These are phyloP conservation scores for Gleditsia sinensis DNA, from an alignment of 306 rosid species.

Conservation along the genomic window DNA sequence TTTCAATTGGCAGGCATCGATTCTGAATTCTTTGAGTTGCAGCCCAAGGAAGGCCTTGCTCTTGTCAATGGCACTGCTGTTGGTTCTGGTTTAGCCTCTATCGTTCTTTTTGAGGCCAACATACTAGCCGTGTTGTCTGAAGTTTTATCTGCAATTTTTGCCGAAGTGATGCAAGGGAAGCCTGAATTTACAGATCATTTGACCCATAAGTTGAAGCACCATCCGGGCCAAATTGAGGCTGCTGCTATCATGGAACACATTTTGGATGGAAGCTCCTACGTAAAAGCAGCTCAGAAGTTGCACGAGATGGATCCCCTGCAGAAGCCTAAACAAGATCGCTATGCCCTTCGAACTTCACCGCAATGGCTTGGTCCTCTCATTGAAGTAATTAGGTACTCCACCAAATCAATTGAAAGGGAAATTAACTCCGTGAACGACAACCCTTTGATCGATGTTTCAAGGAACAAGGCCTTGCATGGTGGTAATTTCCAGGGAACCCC, in stretches of 20 bases:
- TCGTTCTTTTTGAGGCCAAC: slow-evolving; percentile 83
- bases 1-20: slow-evolving; percentile 57
- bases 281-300: slow-evolving; percentile 68
- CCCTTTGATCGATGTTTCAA: slow-evolving; percentile 91
- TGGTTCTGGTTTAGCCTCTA: slow-evolving; percentile 87
- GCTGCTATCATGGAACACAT: slow-evolving; percentile 97
- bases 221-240: slow-evolving; percentile 95
- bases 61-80: slow-evolving; percentile 94
- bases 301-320: slow-evolving; percentile 84
- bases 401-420: slow-evolving; percentile 89
- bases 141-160: slow-evolving; percentile 72
- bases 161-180: slow-evolving; percentile 90
- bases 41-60: slow-evolving; percentile 94
- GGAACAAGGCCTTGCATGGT: slow-evolving; percentile 90
- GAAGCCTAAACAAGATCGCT: slow-evolving; percentile 86
- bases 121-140: slow-evolving; percentile 66
- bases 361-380: slow-evolving; percentile 94
- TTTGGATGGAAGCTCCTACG: slow-evolving; percentile 79
- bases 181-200: slow-evolving; percentile 92
- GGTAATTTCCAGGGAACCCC: slow-evolving; percentile 98
- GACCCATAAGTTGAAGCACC: slow-evolving; percentile 88
- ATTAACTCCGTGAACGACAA: slow-evolving; percentile 89
- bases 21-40: slow-evolving; percentile 76
- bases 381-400: slow-evolving; percentile 83
- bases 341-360: slow-evolving; percentile 88